These are phyloP conservation scores for Cutaneotrichosporon sp. DNA, from an alignment of 1,284 basidiomycete species.

Conservation along the genomic window DNA sequence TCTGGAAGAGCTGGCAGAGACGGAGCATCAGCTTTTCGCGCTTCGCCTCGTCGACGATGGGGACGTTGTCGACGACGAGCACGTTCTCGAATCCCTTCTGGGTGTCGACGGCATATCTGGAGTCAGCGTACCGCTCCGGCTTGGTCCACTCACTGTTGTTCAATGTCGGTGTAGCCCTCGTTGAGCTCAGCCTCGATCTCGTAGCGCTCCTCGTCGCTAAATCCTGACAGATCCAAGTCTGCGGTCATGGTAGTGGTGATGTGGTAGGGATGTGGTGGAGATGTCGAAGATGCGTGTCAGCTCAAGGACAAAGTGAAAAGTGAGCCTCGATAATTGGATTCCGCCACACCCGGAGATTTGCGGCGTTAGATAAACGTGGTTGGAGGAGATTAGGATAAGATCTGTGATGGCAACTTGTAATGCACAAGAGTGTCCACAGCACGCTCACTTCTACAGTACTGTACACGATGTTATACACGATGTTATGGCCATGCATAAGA, in stretches of 20 bases:
- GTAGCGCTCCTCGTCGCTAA: slow-evolving; percentile 55
- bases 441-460: too few species aligned
- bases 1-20: slow-evolving; percentile 74
- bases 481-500: too few species aligned
- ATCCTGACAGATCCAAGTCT: slow-evolving; percentile 13
- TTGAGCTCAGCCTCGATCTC: slow-evolving; percentile 62
- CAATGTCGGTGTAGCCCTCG: slow-evolving; percentile 76
- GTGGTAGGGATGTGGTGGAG: background rate
- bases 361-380: too few species aligned
- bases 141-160: slow-evolving; percentile 74
- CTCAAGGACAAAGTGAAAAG: background rate
- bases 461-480: too few species aligned
- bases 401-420: too few species aligned
- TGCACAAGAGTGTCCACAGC: too few species aligned
- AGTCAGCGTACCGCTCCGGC: slow-evolving; percentile 49
- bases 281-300: too few species aligned
- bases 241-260: slow-evolving; percentile 6
- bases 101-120: slow-evolving; percentile 70
- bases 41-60: slow-evolving; percentile 77
- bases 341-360: background rate
- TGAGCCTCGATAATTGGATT: background rate
- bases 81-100: slow-evolving; percentile 56
- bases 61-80: slow-evolving; percentile 10
- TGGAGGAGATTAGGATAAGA: background rate
- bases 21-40: slow-evolving; percentile 69